Percentiles rank a stretch among this genome's conserved stretches.
phyloP scores from a whole-genome alignment of 805 yeast genomes.

The Sugiyamaella qingdaonensis region DNA sequence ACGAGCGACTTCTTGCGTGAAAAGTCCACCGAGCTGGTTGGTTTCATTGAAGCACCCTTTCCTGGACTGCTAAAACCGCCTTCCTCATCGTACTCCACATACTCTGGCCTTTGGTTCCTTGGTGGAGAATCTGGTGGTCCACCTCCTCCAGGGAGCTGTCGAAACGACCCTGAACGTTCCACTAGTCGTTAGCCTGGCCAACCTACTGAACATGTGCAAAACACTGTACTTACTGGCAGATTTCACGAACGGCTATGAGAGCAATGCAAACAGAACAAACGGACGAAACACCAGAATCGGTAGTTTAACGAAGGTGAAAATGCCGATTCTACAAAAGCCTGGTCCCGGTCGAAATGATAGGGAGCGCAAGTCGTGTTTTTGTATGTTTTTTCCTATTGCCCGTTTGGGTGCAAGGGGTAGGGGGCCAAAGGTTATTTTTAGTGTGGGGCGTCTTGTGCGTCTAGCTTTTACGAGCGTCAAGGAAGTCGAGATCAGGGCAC shows the following conservation, averaged over 20 bases:
- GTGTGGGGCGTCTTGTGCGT: not conserved
- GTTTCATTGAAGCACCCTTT: not conserved
- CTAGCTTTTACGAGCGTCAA: no score
- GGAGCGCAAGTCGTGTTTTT: not conserved
- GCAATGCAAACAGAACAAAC: no score
- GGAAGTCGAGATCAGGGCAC: no score
- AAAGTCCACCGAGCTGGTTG: constrained; percentile 14
- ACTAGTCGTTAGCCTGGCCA: constrained; percentile 4
- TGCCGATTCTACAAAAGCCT: no score
- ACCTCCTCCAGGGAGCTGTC: constrained; percentile 5
- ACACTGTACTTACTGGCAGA: not conserved
- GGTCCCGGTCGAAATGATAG: no score
- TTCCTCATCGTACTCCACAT: constrained; percentile 1
- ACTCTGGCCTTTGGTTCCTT: not conserved
- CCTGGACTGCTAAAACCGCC: constrained; percentile 1
- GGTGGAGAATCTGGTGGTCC: not conserved
- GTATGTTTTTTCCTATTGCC: constrained; percentile 2
- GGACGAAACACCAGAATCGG: no score
- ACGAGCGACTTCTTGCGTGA: constrained; percentile 64
- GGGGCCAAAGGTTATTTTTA: not conserved
- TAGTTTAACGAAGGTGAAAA: no score
- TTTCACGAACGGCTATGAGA: no score
- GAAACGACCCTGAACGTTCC: constrained; percentile 14
- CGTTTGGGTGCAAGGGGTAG: not conserved
- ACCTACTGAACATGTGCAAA: no score